phyloP scores from a whole-genome alignment of 108 stramenopile genomes.

The Cyclotella kingstonii region DNA sequence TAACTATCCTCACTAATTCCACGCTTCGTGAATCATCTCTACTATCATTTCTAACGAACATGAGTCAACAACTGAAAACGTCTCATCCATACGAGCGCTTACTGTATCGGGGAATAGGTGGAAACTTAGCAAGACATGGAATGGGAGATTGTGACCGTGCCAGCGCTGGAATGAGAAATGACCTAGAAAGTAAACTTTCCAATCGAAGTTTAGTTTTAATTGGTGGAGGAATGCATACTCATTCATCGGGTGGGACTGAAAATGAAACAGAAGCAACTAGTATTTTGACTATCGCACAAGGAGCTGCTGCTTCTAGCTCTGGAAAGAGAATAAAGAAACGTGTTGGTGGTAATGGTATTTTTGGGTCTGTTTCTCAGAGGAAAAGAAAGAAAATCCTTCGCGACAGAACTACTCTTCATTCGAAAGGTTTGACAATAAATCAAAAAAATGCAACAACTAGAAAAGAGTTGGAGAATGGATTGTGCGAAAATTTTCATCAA shows the following conservation, averaged over 20 bases:
- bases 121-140: slow-evolving; percentile 13
- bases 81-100: slow-evolving; percentile 11
- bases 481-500: too few relatives aligned
- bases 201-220: slow-evolving; percentile 39
- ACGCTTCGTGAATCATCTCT: slow-evolving; percentile 34
- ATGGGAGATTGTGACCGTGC: slow-evolving; percentile 24
- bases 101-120: slow-evolving; percentile 16
- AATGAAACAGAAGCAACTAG: not conserved
- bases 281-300: not conserved
- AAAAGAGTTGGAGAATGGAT: too few relatives aligned
- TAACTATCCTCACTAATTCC: slow-evolving; percentile 27
- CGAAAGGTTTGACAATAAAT: not conserved
- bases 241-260: not conserved
- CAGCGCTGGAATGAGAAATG: not conserved
- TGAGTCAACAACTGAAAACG: slow-evolving; percentile 14
- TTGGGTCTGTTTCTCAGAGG: slow-evolving; percentile 33
- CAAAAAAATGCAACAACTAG: not conserved
- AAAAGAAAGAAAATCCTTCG: slow-evolving; percentile 28
- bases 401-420: not conserved
- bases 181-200: slow-evolving; percentile 22
- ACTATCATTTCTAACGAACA: slow-evolving; percentile 11
- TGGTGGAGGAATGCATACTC: slow-evolving; percentile 25
- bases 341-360: slow-evolving; percentile 35
- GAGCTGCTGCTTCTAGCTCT: not conserved
- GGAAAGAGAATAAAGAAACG: slow-evolving; percentile 30